Conservation (phyloP, 768 basidiomycete species). For the Xerocomellus chrysenteron region DNA sequence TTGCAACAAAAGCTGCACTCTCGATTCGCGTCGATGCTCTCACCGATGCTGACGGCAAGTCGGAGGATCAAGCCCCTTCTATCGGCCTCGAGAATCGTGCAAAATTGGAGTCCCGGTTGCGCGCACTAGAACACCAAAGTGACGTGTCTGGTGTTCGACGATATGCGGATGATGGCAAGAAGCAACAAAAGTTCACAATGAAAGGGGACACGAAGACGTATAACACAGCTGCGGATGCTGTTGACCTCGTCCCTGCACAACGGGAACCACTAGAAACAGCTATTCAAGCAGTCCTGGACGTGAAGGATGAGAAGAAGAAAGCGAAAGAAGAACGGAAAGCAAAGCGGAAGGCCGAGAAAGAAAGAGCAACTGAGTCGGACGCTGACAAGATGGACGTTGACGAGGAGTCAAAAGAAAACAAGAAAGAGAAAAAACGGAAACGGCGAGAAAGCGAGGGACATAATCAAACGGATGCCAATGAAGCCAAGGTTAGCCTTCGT, state of each 20-base stretch:
- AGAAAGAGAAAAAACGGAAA: constrained; percentile 47
- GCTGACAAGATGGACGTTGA: constrained; percentile 47
- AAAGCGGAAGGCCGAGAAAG: constrained; percentile 58
- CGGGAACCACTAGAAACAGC: constrained; percentile 76
- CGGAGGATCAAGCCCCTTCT: constrained; percentile 74
- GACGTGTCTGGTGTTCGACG: constrained; percentile 73
- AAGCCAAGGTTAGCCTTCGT: constrained; percentile 39
- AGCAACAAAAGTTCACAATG: constrained; percentile 82
- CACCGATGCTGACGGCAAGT: constrained; percentile 88
- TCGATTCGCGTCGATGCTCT: constrained; percentile 98
- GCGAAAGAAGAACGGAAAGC: constrained; percentile 77
- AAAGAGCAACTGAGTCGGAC: constrained; percentile 43
- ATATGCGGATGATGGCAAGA: constrained; percentile 58
- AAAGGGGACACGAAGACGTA: constrained; percentile 77
- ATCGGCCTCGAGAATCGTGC: constrained; percentile 92
- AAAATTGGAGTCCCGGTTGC: constrained; percentile 92
- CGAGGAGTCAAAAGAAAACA: constrained; percentile 35
- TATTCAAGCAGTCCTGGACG: constrained; percentile 70
- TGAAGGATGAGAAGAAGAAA: constrained; percentile 84
- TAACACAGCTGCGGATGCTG: constrained; percentile 81
- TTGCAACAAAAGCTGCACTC: constrained; percentile 95
- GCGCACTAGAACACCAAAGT: constrained; percentile 79
- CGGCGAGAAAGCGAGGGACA: constrained; percentile 57
- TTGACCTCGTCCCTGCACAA: constrained; percentile 84
- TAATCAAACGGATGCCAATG: constrained; percentile 40